Conservation (phyloP, 192 early-diverging fungal species). For the Coemansia erecta region DNA sequence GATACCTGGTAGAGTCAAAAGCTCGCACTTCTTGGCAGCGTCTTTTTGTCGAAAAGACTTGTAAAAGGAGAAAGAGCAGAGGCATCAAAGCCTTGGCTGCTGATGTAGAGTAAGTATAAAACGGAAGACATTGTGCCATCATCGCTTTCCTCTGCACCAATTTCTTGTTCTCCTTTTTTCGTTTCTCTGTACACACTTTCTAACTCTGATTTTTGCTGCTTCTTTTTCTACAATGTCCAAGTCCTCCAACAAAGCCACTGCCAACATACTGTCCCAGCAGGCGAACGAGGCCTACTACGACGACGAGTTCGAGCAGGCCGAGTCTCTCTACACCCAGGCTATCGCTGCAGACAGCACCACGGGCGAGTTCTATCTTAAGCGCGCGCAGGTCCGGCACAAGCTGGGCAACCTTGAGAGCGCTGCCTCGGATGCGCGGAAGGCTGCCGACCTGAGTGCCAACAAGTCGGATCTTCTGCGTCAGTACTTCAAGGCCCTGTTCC, state of each 20-base stretch:
- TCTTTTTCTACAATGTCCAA: conserved; percentile 11
- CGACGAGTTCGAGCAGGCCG: conserved; percentile 73
- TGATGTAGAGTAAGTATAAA: too few relatives aligned
- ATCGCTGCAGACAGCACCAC: conserved; percentile 59
- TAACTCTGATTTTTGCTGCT: not conserved
- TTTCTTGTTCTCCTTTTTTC: conserved; percentile 7
- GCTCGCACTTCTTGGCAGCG: not conserved
- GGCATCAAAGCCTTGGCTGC: too few relatives aligned
- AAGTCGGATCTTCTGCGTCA: conserved; percentile 49
- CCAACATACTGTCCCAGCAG: conserved; percentile 38
- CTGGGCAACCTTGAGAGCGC: conserved; percentile 61
- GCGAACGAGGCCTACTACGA: conserved; percentile 79
- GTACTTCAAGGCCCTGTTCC: conserved; percentile 66
- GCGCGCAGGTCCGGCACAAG: conserved; percentile 65
- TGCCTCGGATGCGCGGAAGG: conserved; percentile 64
- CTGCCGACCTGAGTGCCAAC: conserved; percentile 55
- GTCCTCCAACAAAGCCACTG: conserved; percentile 27
- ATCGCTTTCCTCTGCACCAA: not conserved
- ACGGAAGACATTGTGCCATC: too few relatives aligned
- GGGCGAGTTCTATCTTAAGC: conserved; percentile 66
- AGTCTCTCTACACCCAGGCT: conserved; percentile 66
- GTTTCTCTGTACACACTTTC: not conserved
- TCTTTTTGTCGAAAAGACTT: too few relatives aligned
- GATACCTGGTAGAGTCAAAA: not conserved
- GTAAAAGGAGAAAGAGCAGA: not conserved